Base-by-base conservation (phyloP, 169 alveolate species). In the Plasmodium gonderi region DNA sequence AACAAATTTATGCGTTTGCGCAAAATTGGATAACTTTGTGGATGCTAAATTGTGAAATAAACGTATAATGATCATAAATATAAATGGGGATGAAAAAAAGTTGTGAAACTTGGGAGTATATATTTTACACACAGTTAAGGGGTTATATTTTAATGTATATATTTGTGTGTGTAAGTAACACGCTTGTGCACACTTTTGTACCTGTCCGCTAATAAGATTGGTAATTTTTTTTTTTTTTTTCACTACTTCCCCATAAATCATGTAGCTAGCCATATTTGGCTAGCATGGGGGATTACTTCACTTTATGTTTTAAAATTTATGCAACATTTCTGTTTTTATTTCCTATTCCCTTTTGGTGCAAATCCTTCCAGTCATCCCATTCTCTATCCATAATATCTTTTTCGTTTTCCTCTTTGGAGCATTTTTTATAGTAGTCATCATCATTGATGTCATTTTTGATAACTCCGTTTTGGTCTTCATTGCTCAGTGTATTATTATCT, bases 301-400 rank as follows among this genome's bases (percentile, higher is more conserved):
- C 47, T 42, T 12, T 14, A 8, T 38, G 9, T 23, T 23, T 20
- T 14, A 11, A 20, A 44, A 17, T 1, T 68, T 72, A 81, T 3
- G 60, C 74, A 6, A 81, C 38, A 72, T 81, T 81, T 68, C 80
- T 81, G 38, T 81, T 81, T 81, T 81, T 81, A 40, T 81, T 81
- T 5, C 91, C 91, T 44, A 81, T 81, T 8, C 91, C 91, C 54
- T 81, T 81, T 54, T 67, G 91, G 75, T 81, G 91, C 72, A 81
- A 29, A 31, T 81, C 80, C 38, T 81, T 81, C 91, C 91, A 81
- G 51, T 81, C 91, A 20, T 81, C 91, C 91, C 91, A 81, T 38
- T 81, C 91, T 7, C 47, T 42, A 67, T 81, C 91, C 31, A 11
- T 17, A n/a, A 44, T 17, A 2, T 81, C 91, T 26, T 81, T 81